These are phyloP conservation scores for Castanospermum australe DNA, from an alignment of 306 rosid species.

Conservation along the genomic window DNA sequence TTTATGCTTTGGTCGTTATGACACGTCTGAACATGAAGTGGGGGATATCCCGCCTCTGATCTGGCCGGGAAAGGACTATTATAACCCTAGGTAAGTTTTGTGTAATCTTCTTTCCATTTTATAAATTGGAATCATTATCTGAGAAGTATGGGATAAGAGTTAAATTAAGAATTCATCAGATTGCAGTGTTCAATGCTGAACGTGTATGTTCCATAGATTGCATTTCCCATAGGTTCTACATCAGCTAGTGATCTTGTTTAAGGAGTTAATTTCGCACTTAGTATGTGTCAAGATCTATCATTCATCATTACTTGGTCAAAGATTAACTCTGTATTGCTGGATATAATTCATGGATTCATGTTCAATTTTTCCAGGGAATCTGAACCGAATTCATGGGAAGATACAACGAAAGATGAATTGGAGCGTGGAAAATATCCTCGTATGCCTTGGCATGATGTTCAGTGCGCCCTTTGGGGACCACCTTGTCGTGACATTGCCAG, in stretches of 20 bases:
- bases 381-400: conserved; percentile 99
- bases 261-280: neutral
- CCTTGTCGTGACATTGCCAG: conserved; percentile 98
- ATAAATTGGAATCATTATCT: conserved; percentile 22
- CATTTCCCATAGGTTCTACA: neutral
- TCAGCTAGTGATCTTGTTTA: neutral
- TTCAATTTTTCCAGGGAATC: conserved; percentile 68
- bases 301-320: conserved; percentile 10
- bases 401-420: conserved; percentile 93
- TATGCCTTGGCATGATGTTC: conserved; percentile 99
- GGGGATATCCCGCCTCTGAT: conserved; percentile 74
- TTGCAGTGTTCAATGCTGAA: neutral
- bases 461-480: conserved; percentile 98
- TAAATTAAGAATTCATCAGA: neutral
- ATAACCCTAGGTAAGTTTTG: conserved; percentile 84
- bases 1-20: conserved; percentile 99
- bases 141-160: neutral
- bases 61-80: conserved; percentile 99
- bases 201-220: neutral
- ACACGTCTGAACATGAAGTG: conserved; percentile 87
- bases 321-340: neutral
- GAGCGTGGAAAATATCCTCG: conserved; percentile 90
- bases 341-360: conserved; percentile 14
- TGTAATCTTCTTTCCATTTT: too few species aligned
- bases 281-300: neutral